Evolutionary conservation across 108 stramenopile genomes (phyloP).

Genomic region (Discostella stelligeroides): DNA sequence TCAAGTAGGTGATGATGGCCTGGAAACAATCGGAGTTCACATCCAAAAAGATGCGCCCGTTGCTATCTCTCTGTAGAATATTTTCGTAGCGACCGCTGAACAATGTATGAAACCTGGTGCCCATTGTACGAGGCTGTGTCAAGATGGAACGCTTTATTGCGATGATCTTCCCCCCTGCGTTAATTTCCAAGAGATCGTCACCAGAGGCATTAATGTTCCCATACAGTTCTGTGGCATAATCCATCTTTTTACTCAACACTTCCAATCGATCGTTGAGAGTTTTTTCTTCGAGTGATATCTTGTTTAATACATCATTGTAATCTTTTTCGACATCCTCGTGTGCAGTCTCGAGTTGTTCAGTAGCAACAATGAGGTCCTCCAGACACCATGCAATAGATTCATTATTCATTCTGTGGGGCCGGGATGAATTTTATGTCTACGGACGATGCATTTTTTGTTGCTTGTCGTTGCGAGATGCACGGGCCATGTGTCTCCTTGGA

Average conservation of each 20-base stretch:
- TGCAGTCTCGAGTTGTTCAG: no score
- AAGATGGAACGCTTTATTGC: not conserved
- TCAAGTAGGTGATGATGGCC: slow-evolving; percentile 18
- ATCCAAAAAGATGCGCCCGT: slow-evolving; percentile 21
- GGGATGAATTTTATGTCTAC: no score
- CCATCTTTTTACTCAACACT: not conserved
- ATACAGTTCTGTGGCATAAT: not conserved
- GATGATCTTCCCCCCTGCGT: slow-evolving; percentile 13
- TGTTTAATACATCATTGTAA: no score
- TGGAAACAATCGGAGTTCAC: slow-evolving; percentile 12
- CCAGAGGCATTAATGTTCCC: not conserved
- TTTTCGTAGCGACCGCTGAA: slow-evolving; percentile 29
- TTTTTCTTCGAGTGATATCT: no score
- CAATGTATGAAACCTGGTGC: slow-evolving; percentile 9
- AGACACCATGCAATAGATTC: no score
- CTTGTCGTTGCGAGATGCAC: no score
- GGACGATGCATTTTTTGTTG: no score
- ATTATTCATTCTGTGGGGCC: no score
- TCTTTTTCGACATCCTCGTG: no score
- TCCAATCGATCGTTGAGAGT: not conserved
- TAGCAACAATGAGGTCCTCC: no score
- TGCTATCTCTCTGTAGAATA: slow-evolving; percentile 6
- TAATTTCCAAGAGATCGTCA: slow-evolving; percentile 24
- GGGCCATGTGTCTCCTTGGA: no score
- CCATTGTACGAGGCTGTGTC: slow-evolving; percentile 8